These are phyloP conservation scores for Venturia effusa DNA, from an alignment of 2,329 filamentous ascomycete genomes.

Conservation along the genomic window DNA sequence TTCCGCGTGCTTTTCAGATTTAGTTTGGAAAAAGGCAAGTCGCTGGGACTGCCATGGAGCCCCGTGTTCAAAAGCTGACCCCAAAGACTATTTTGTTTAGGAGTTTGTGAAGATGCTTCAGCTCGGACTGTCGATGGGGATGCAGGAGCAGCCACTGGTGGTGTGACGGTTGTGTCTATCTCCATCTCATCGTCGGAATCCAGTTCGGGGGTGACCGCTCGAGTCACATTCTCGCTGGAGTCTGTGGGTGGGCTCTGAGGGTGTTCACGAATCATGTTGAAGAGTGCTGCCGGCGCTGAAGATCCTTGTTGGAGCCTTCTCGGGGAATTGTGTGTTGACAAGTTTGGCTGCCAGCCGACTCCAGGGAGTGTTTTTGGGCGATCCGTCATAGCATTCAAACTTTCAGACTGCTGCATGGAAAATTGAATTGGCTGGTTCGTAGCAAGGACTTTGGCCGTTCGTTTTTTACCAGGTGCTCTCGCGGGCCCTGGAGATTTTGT, in stretches of 20 bases:
- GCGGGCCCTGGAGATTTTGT: neutral
- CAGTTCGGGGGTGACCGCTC: slow-evolving; percentile 17
- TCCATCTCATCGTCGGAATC: slow-evolving; percentile 12
- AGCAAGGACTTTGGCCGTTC: neutral
- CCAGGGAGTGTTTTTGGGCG: neutral
- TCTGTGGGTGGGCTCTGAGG: slow-evolving; percentile 18
- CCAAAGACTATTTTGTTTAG: slow-evolving; percentile 25
- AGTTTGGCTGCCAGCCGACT: neutral
- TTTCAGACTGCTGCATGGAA: neutral
- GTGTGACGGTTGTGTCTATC: neutral
- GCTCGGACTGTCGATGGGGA: neutral
- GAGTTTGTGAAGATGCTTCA: slow-evolving; percentile 22
- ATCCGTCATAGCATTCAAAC: neutral
- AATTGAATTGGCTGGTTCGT: neutral
- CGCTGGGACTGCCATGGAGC: slow-evolving; percentile 7
- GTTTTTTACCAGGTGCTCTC: neutral
- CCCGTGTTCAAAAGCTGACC: slow-evolving; percentile 1
- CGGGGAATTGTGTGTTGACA: neutral
- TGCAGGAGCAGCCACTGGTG: neutral
- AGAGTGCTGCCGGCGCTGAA: slow-evolving; percentile 2
- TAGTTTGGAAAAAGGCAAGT: slow-evolving; percentile 7
- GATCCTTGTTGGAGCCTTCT: neutral
- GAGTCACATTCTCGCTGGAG: slow-evolving; percentile 26
- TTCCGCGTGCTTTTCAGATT: neutral
- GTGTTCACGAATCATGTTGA: slow-evolving; percentile 5